Evolutionary conservation across 768 basidiomycete species (phyloP).

Genomic region (Leucosporidium scottii): DNA sequence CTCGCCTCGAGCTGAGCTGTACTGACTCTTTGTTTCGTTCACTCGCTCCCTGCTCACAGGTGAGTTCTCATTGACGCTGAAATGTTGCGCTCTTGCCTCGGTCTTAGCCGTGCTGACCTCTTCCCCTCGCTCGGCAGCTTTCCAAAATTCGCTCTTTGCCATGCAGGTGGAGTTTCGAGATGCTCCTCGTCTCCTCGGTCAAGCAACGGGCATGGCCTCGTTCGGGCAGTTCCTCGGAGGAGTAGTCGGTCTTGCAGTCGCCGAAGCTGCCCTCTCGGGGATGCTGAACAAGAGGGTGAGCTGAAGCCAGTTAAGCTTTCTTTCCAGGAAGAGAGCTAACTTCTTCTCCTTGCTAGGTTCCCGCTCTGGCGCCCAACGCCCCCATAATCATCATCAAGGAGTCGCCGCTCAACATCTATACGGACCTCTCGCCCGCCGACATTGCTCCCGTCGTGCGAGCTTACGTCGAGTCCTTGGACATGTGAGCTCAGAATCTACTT

Average conservation of each 20-base stretch:
- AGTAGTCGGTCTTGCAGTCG: slow-evolving; percentile 41
- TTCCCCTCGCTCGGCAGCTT: too few relatives aligned
- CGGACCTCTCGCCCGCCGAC: slow-evolving; percentile 32
- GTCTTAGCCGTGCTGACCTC: too few relatives aligned
- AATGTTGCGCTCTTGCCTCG: too few relatives aligned
- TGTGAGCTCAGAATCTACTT: too few relatives aligned
- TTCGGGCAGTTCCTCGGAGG: slow-evolving; percentile 38
- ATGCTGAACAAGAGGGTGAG: slow-evolving; percentile 35
- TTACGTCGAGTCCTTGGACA: slow-evolving; percentile 30
- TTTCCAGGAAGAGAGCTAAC: too few relatives aligned
- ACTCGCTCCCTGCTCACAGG: too few relatives aligned
- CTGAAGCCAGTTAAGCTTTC: too few relatives aligned
- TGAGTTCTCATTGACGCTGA: too few relatives aligned
- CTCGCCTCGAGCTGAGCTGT: too few relatives aligned
- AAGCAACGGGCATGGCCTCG: slow-evolving; percentile 36
- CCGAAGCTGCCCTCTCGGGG: slow-evolving; percentile 42
- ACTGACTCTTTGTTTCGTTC: too few relatives aligned
- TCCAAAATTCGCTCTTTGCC: slow-evolving; percentile 24
- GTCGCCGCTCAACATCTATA: slow-evolving; percentile 37
- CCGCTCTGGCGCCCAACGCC: slow-evolving; percentile 35
- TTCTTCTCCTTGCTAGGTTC: slow-evolving; percentile 22
- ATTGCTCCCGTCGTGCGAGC: slow-evolving; percentile 24
- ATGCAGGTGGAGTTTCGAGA: slow-evolving; percentile 35
- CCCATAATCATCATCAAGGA: slow-evolving; percentile 35
- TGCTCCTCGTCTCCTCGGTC: slow-evolving; percentile 36